These are phyloP conservation scores for Pichia sp. DNA, from an alignment of 1,139 yeast genomes.

Conservation along the genomic window DNA sequence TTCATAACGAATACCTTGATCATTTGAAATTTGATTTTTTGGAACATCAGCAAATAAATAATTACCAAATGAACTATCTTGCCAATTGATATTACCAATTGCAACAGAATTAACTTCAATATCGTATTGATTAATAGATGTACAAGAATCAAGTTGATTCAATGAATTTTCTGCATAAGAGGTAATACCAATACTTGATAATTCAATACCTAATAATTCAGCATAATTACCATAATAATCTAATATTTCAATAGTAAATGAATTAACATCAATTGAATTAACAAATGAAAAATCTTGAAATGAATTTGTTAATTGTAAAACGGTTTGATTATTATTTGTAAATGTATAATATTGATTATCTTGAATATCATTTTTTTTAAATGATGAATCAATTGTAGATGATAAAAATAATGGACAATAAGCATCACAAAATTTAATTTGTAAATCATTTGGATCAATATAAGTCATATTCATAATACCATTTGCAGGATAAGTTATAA, in stretches of 20 bases:
- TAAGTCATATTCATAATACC: conserved; percentile 92
- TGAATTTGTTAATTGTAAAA: conserved; percentile 25
- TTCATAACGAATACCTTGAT: conserved; percentile 49
- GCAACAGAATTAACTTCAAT: conserved; percentile 15
- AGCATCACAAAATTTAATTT: conserved; percentile 65
- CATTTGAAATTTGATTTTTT: conserved; percentile 29
- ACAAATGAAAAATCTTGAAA: conserved; percentile 82
- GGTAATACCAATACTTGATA: conserved; percentile 59
- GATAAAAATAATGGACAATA: conserved; percentile 62
- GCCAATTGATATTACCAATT: conserved; percentile 28
- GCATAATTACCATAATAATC: conserved; percentile 67
- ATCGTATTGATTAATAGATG: conserved; percentile 13
- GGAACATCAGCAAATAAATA: conserved; percentile 33
- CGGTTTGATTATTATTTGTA: conserved; percentile 16
- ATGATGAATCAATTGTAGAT: conserved; percentile 28
- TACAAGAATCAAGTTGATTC: conserved; percentile 58
- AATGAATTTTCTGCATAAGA: conserved; percentile 69
- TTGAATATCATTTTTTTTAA: conserved; percentile 6
- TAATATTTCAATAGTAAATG: conserved; percentile 58
- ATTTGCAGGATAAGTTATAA: conserved; percentile 70
- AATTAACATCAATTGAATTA: conserved; percentile 56
- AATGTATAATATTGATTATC: conserved; percentile 14
- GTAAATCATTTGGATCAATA: conserved; percentile 62
- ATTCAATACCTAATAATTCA: conserved; percentile 65
- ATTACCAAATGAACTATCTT: conserved; percentile 28